These are phyloP conservation scores for Hibiscus mutabilis DNA, from an alignment of 345 rosid species.

Conservation along the genomic window DNA sequence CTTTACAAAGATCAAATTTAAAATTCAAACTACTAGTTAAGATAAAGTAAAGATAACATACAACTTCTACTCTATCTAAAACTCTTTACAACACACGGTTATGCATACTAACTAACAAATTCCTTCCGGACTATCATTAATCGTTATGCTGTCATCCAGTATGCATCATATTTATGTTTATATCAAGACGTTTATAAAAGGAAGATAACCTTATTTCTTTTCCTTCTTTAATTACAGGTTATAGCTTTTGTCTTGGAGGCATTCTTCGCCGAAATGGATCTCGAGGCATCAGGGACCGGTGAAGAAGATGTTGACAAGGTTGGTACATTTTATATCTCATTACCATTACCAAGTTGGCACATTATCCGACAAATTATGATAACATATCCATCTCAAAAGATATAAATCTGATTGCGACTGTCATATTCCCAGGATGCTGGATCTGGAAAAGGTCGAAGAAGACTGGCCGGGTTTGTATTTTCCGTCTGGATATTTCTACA, in stretches of 20 bases:
- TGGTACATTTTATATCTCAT: conserved; percentile 18
- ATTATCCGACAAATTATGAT: neutral
- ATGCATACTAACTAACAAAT: no score
- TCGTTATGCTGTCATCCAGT: neutral
- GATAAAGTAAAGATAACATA: no score
- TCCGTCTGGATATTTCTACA: neutral
- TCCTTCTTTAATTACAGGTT: conserved; percentile 46
- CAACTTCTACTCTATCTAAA: no score
- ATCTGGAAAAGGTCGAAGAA: conserved; percentile 30
- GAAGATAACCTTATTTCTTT: conserved; percentile 6
- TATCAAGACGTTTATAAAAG: no score
- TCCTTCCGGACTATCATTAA: neutral
- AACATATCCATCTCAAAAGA: neutral
- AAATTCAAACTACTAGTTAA: no score
- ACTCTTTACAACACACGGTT: no score
- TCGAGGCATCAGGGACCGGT: conserved; percentile 49
- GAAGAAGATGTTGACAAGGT: conserved; percentile 53
- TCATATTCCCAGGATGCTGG: conserved; percentile 39
- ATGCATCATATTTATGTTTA: no score
- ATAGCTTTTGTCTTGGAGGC: conserved; percentile 98
- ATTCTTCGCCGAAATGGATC: conserved; percentile 90
- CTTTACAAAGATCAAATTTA: no score
- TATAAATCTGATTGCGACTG: conserved; percentile 3
- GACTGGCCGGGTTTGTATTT: conserved; percentile 56
- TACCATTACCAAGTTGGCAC: neutral